Conservation (phyloP, 306 rosid species). For the Purshia tridentata region DNA sequence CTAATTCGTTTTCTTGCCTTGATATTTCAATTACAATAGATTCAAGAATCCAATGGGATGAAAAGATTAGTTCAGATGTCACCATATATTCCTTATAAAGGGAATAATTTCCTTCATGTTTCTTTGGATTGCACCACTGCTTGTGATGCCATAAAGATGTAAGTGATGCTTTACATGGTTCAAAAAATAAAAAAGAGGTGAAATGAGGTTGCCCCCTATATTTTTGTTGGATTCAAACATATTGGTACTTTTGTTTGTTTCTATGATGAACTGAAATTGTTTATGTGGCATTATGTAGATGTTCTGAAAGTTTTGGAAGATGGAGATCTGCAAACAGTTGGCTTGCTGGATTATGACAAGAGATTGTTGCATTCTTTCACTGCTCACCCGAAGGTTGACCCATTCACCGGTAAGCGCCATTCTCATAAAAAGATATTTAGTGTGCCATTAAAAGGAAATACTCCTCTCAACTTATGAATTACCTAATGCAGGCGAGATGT, state of each 20-base stretch:
- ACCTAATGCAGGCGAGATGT: slow-evolving; percentile 86
- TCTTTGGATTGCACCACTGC: slow-evolving; percentile 6
- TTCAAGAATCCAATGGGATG: neutral
- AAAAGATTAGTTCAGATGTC: neutral
- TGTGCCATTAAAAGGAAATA: slow-evolving; percentile 15
- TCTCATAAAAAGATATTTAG: slow-evolving; percentile 21
- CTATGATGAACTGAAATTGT: slow-evolving; percentile 24
- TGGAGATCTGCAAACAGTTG: slow-evolving; percentile 94
- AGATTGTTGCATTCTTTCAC: slow-evolving; percentile 86
- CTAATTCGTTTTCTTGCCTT: slow-evolving; percentile 15
- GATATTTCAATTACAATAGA: neutral
- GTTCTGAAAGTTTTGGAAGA: slow-evolving; percentile 90
- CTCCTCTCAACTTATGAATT: slow-evolving; percentile 21
- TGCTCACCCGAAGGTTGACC: slow-evolving; percentile 98
- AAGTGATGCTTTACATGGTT: slow-evolving; percentile 13
- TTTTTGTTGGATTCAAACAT: too few relatives aligned
- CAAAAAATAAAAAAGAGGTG: neutral
- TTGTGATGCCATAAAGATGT: slow-evolving; percentile 1
- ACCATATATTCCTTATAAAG: too few relatives aligned
- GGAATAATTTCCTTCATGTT: neutral
- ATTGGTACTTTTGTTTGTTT: too few relatives aligned
- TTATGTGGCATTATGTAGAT: slow-evolving; percentile 50
- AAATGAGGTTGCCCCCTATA: too few relatives aligned
- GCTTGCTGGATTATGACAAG: slow-evolving; percentile 91
- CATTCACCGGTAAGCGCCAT: slow-evolving; percentile 72